A percentile compares a stretch with the other conserved stretches of the same genome.
Evolutionary conservation across 331 rosid species (phyloP).

Genomic region (Cucumis variabilis): DNA sequence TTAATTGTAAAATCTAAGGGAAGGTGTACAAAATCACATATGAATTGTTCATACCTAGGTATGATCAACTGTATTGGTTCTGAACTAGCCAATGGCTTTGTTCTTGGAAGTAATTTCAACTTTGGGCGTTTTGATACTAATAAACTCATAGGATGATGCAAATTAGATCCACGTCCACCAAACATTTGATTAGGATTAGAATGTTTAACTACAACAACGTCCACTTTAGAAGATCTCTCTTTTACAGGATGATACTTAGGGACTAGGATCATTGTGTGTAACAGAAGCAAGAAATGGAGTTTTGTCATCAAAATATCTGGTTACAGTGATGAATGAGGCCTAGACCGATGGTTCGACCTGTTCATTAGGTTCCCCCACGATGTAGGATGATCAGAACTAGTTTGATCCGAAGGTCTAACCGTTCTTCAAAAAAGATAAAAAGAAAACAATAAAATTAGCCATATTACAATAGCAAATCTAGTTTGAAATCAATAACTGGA

Average conservation of each 20-base stretch:
- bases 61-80: conserved; percentile 58
- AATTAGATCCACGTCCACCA: conserved; percentile 61
- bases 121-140: conserved; percentile 73
- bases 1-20: not conserved
- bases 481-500: not conserved
- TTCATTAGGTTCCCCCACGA: conserved; percentile 78
- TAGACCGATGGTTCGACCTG: conserved; percentile 78
- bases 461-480: conserved; percentile 40
- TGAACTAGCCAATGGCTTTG: conserved; percentile 59
- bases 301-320: conserved; percentile 83
- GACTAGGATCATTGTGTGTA: conserved; percentile 66
- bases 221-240: conserved; percentile 43
- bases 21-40: not conserved
- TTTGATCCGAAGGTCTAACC: conserved; percentile 75
- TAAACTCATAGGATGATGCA: conserved; percentile 47
- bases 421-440: conserved; percentile 46
- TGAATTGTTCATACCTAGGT: conserved; percentile 56
- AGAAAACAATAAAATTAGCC: conserved; percentile 8
- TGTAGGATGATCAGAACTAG: conserved; percentile 67
- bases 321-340: conserved; percentile 91
- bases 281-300: conserved; percentile 67
- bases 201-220: conserved; percentile 48
- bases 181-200: conserved; percentile 50
- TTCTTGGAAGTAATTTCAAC: conserved; percentile 76
- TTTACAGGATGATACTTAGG: conserved; percentile 48